phyloP scores from a whole-genome alignment of 2,329 filamentous ascomycete genomes.

The Dissoconium aciculare region DNA sequence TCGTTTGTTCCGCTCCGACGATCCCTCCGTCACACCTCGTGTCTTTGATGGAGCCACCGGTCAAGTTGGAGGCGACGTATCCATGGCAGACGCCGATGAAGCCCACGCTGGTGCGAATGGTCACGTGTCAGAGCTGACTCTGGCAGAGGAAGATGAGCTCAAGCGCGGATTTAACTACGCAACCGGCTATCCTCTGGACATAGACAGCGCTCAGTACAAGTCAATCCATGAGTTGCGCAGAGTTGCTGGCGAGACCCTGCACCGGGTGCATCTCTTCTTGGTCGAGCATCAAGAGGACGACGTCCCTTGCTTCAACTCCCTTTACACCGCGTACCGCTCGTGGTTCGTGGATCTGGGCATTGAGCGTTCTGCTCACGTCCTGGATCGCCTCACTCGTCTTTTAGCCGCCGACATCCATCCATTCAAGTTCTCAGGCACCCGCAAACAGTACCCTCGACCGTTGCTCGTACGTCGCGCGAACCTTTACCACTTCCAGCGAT shows the following conservation, averaged over 20 bases:
- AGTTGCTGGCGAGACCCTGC: constrained; percentile 63
- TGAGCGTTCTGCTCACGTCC: constrained; percentile 81
- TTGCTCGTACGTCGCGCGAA: constrained; percentile 86
- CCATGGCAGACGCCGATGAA: constrained; percentile 14
- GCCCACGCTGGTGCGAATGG: constrained; percentile 32
- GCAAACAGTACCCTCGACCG: constrained; percentile 84
- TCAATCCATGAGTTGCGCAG: constrained; percentile 70
- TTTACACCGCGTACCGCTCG: constrained; percentile 83
- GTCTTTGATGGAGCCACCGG: constrained; percentile 40
- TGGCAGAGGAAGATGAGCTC: constrained; percentile 64
- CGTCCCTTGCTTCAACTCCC: constrained; percentile 80
- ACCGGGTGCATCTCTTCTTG: constrained; percentile 72
- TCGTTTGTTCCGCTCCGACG: constrained; percentile 64
- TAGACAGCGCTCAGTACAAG: constrained; percentile 50
- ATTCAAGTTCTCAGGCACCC: constrained; percentile 84
- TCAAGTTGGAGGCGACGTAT: constrained; percentile 25
- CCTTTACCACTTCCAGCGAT: constrained; percentile 84
- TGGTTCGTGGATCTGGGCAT: constrained; percentile 98
- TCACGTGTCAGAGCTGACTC: constrained; percentile 41
- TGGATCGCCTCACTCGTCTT: constrained; percentile 73
- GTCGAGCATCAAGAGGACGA: constrained; percentile 80
- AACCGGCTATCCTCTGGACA: constrained; percentile 65
- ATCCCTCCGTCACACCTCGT: constrained; percentile 25
- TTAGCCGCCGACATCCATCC: constrained; percentile 76
- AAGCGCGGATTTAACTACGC: constrained; percentile 79